Evolutionary conservation across 805 yeast genomes (phyloP), one percentile per base, ranked within the genome.

Genomic region (Candida dendrica): DNA sequence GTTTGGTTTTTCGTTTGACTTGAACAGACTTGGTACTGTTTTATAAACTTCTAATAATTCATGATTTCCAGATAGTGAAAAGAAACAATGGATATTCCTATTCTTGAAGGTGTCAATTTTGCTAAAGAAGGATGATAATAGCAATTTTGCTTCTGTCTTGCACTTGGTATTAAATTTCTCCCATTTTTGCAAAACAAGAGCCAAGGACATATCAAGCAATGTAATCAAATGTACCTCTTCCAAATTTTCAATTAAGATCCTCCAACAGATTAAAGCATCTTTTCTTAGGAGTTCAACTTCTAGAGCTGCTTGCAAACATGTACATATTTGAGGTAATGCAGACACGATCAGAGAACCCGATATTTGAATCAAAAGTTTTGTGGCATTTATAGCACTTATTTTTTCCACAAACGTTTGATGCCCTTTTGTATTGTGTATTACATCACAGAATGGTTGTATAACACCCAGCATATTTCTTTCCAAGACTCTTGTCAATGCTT

Each of bases 321-420:
- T 84, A 45, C 87, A 82, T 4, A 91, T 76, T 56, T 90, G 98
- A 0, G 96, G 95, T 30, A 84, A 61, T 0, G 87, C 86, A 2
- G 84, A 75, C 4, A 77, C 73, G 26, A 84, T 74, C 14, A 79
- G 68, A 20, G 70, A 65, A 6, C 73, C 72, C 2, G 78, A 64
- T 2, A 78, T 61, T 35, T 71, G 68, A 6, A 85, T 76, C 19
- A 91, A 61, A 43, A 82, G 76, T 32, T 81, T 76, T 26, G 91
- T 74, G 1, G 96, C 96, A 42, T 77, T 68, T 3, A 91, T 69
- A 1, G 91, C 81, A 31, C 77, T 72, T 1, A 81, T 65, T 54
- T 85, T 88, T 38, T 84, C 89, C 39, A 81, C 67, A 50, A 74
- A 81, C 0, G 95, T 86, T 36, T 78, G 79, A 33, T 76, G 71